Base-by-base conservation (phyloP, 2,329 filamentous ascomycete genomes). In the Dactylella cylindrospora region DNA sequence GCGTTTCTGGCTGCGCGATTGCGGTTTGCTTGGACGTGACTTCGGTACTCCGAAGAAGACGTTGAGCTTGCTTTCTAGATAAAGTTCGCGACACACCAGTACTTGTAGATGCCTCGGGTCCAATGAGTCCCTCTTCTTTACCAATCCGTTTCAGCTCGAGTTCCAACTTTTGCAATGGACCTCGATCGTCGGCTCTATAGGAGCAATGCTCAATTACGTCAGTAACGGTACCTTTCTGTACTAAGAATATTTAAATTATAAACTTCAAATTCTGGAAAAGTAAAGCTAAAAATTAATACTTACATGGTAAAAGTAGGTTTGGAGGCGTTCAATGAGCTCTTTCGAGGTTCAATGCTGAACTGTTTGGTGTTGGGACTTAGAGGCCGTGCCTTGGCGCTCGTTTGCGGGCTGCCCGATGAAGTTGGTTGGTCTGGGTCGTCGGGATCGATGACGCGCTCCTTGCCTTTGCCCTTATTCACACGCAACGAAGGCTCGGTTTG, bases 121-220 rank as follows among this genome's bases (percentile, higher is more conserved):
- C 54, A 12, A 54, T 44, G 7, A 57, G 81, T 73, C 95, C 94
- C 74, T 96, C 90, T 74, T 96, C 90, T 73, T 96, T 97, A 72
- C 87, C 95, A 73, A 96, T 91, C 74, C 87, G 90, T 73, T 86
- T 86, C 70, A 97, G 80, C 69, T 88, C 93, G 70, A 88, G 82
- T 76, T 98, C 91, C 67, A 98, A 81, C 76, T 85, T 93, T 73
- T 98, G 91, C 46, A 98, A 79, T 46, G 94, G 93, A 65, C 91
- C 97, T 69, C 87, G 83, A 71, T 94, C 86, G 54, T 85, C 80
- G 70, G 91, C 87, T 74, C 87, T 64, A 25, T 7, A 82, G 51
- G 78, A 76, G 59, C 72, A 32, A 65, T 60, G n/a, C 41, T 15
- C 26, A 29, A 50, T 39, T 29, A 29, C 26, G 36, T 31, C 26